phyloP scores from a whole-genome alignment of 805 yeast species.

The Candida saitoana region DNA sequence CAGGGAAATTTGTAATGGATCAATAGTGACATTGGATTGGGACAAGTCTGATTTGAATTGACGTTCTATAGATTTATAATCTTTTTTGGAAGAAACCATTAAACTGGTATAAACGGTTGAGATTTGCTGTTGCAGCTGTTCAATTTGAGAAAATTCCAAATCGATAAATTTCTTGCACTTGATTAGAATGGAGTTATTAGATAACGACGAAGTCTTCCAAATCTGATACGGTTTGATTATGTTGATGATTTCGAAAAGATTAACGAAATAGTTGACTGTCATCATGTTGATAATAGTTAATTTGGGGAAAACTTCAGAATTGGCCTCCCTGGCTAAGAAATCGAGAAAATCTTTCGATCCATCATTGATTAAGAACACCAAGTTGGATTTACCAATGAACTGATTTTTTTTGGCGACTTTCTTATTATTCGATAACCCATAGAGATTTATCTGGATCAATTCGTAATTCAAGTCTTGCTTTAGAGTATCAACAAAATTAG shows the following conservation, averaged over 20 bases:
- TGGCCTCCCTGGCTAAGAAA: slow-evolving; percentile 12
- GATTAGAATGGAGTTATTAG: slow-evolving; percentile 18
- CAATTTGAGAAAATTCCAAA: slow-evolving; percentile 14
- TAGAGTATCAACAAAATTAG: slow-evolving; percentile 16
- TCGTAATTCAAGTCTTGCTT: slow-evolving; percentile 12
- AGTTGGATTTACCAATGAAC: slow-evolving; percentile 20
- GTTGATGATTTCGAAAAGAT: slow-evolving; percentile 34
- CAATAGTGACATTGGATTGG: slow-evolving; percentile 17
- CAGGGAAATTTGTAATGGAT: slow-evolving; percentile 29
- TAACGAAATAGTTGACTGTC: slow-evolving; percentile 37
- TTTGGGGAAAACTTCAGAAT: slow-evolving; percentile 17
- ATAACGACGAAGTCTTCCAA: slow-evolving; percentile 36
- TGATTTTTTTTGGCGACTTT: neutral
- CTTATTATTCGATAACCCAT: slow-evolving; percentile 7
- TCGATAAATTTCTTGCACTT: slow-evolving; percentile 27
- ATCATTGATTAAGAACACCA: slow-evolving; percentile 35
- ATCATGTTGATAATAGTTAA: slow-evolving; percentile 35
- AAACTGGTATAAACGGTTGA: slow-evolving; percentile 20
- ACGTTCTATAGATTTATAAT: slow-evolving; percentile 28
- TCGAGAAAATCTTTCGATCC: slow-evolving; percentile 31
- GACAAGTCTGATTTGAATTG: slow-evolving; percentile 27
- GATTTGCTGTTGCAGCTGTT: neutral
- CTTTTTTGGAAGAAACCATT: slow-evolving; percentile 17
- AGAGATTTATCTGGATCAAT: slow-evolving; percentile 14
- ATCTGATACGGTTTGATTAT: slow-evolving; percentile 32